A percentile compares a stretch with the other conserved stretches of the same genome.
phyloP scores from a whole-genome alignment of 495 filamentous ascomycete species.

The Geopyxis carbonaria region DNA sequence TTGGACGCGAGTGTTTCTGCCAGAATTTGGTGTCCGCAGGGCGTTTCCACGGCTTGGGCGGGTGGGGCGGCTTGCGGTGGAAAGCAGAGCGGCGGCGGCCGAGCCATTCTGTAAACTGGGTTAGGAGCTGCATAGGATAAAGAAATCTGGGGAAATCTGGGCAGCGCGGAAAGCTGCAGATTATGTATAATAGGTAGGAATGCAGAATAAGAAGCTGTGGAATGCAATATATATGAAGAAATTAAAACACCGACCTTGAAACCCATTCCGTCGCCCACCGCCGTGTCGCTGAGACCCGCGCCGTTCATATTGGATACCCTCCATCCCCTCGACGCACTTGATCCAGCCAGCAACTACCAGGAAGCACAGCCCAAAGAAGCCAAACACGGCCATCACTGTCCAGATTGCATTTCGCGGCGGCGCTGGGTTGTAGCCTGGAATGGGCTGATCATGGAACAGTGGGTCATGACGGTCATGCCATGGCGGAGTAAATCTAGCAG shows the following conservation, averaged over 20 bases:
- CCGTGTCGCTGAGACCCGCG: background rate
- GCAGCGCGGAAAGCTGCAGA: background rate
- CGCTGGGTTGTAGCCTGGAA: background rate
- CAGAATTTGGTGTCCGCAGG: too few relatives aligned
- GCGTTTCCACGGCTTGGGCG: too few relatives aligned
- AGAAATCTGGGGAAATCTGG: too few relatives aligned
- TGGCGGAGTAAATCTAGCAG: too few relatives aligned
- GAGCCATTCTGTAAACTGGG: too few relatives aligned
- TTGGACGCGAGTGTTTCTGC: too few relatives aligned
- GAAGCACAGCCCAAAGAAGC: slow-evolving; percentile 16
- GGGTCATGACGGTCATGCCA: too few relatives aligned
- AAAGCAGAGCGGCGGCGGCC: too few relatives aligned
- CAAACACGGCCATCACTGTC: slow-evolving; percentile 18
- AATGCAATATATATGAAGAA: background rate
- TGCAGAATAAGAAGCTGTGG: background rate
- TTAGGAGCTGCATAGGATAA: too few relatives aligned
- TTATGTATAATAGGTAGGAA: background rate
- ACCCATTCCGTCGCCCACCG: background rate
- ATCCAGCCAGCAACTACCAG: slow-evolving; percentile 19
- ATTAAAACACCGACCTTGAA: background rate
- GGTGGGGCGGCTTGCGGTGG: too few relatives aligned
- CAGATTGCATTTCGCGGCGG: slow-evolving; percentile 15
- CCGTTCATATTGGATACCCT: background rate
- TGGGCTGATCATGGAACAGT: too few relatives aligned
- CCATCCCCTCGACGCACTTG: slow-evolving; percentile 16